Evolutionary conservation across 805 yeast species (phyloP).

Genomic region (Wickerhamiella parazyma): DNA sequence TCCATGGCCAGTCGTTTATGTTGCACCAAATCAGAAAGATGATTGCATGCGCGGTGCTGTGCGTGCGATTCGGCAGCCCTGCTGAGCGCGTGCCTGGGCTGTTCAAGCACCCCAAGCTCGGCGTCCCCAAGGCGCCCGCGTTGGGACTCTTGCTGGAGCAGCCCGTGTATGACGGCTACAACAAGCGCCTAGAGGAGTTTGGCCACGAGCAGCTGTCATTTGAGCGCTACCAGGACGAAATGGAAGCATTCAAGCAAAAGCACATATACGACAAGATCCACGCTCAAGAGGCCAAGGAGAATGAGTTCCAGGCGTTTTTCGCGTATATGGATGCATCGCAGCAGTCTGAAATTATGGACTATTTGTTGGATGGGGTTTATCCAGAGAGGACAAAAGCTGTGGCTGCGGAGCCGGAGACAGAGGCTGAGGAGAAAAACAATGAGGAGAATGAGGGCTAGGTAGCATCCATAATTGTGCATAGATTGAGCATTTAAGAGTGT

Average conservation of each 20-base stretch:
- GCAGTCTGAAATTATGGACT: conserved; percentile 51
- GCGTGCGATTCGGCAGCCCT: conserved; percentile 79
- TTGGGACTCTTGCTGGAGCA: conserved; percentile 78
- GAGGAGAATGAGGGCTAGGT: conserved; percentile 23
- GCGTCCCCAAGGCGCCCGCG: conserved; percentile 96
- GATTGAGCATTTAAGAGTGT: too few species aligned
- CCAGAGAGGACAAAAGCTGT: conserved; percentile 12
- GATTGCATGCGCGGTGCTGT: conserved; percentile 88
- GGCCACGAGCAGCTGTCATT: conserved; percentile 72
- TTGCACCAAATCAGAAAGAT: conserved; percentile 94
- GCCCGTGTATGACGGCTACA: conserved; percentile 83
- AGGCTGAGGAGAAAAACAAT: conserved; percentile 24
- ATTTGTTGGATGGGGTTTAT: conserved; percentile 27
- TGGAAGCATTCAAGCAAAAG: conserved; percentile 76
- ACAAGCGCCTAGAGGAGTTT: conserved; percentile 50
- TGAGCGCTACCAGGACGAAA: conserved; percentile 46
- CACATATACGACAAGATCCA: conserved; percentile 87
- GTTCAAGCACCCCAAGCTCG: conserved; percentile 58
- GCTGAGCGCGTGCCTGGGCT: conserved; percentile 60
- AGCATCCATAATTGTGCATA: too few species aligned
- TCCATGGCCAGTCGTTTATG: conserved; percentile 98
- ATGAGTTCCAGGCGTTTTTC: conserved; percentile 80
- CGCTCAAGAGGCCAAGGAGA: conserved; percentile 76
- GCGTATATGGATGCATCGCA: conserved; percentile 76
- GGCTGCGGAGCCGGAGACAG: not conserved